These are phyloP conservation scores for Citrus glauca DNA, from an alignment of 345 rosid genomes.

Conservation along the genomic window DNA sequence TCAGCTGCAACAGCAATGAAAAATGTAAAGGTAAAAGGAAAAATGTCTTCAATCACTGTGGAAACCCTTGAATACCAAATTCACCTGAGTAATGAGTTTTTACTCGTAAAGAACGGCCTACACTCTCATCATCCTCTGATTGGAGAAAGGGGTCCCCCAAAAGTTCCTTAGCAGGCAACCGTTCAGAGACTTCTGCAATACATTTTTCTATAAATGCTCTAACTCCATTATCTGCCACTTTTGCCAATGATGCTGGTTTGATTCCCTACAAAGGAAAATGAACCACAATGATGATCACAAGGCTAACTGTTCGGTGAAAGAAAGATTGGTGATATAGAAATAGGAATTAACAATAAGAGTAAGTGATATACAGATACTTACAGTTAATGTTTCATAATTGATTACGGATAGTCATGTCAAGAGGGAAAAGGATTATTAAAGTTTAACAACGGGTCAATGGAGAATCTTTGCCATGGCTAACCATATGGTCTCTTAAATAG, in stretches of 20 bases:
- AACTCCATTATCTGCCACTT: slow-evolving; percentile 63
- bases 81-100: slow-evolving; percentile 36
- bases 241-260: slow-evolving; percentile 85
- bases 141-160: slow-evolving; percentile 82
- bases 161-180: slow-evolving; percentile 80
- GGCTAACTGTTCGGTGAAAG: not conserved
- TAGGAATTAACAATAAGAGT: not conserved
- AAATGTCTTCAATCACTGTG: slow-evolving; percentile 2
- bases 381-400: not conserved
- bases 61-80: not conserved
- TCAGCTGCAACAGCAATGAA: slow-evolving; percentile 33
- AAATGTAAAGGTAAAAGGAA: slow-evolving; percentile 4
- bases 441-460: not conserved
- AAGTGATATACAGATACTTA: not conserved
- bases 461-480: not conserved
- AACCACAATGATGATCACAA: slow-evolving; percentile 7
- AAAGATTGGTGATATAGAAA: not conserved
- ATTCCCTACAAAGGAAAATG: slow-evolving; percentile 57
- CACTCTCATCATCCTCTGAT: slow-evolving; percentile 46
- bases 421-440: too few species aligned
- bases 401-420: not conserved
- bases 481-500: not conserved
- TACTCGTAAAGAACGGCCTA: slow-evolving; percentile 28
- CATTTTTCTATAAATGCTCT: slow-evolving; percentile 87
- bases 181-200: slow-evolving; percentile 65